These are phyloP conservation scores for Paecilomyces niveus DNA, from an alignment of 2,329 filamentous ascomycete genomes.

Conservation along the genomic window DNA sequence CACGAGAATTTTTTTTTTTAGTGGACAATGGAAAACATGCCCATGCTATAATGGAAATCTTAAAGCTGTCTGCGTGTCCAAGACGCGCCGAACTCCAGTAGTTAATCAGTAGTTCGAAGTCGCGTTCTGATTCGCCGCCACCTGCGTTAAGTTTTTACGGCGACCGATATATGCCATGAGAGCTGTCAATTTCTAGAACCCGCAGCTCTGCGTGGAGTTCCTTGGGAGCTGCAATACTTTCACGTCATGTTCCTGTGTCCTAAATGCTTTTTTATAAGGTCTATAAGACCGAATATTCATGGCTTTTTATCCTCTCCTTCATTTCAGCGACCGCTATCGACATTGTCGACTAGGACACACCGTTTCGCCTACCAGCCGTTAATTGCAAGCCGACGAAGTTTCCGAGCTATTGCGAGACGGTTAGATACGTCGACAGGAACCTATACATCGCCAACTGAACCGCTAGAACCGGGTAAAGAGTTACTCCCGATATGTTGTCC, in stretches of 20 bases:
- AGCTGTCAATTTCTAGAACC: slow-evolving; percentile 10
- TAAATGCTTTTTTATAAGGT: slow-evolving; percentile 16
- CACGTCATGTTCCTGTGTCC: slow-evolving; percentile 21
- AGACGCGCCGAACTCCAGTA: neutral
- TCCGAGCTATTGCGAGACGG: neutral
- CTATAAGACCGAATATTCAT: slow-evolving; percentile 4
- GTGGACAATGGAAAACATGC: neutral
- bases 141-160: neutral
- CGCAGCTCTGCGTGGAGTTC: slow-evolving; percentile 11
- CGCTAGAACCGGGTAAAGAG: slow-evolving; percentile 10
- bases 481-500: slow-evolving; percentile 49
- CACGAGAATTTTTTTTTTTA: neutral
- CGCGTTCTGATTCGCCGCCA: neutral
- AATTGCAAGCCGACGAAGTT: neutral
- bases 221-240: slow-evolving; percentile 7
- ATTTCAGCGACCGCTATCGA: neutral
- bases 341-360: slow-evolving; percentile 1
- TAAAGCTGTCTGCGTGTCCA: neutral
- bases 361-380: slow-evolving; percentile 3
- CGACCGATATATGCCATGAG: slow-evolving; percentile 9
- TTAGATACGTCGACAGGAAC: neutral
- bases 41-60: no score
- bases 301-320: neutral
- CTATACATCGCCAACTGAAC: slow-evolving; percentile 3
- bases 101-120: neutral